Evolutionary conservation across 805 yeast genomes (phyloP).

Genomic region (Diddensiella santjacobensis): DNA sequence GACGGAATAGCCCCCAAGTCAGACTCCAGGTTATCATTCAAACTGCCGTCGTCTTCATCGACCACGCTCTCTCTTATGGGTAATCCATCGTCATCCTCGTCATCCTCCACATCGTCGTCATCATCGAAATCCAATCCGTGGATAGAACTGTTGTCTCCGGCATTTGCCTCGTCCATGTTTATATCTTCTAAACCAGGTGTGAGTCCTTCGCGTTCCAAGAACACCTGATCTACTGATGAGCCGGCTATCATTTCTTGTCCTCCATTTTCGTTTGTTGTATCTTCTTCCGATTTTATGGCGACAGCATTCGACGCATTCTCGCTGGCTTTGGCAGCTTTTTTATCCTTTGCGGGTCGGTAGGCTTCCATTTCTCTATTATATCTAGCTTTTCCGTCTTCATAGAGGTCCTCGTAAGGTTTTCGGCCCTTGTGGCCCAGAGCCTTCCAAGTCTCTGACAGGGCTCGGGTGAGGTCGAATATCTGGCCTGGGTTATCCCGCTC

Average conservation of each 20-base stretch:
- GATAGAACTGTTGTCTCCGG: constrained; percentile 3
- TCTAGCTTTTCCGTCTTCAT: constrained; percentile 73
- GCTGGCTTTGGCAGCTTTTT: constrained; percentile 13
- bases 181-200: constrained; percentile 10
- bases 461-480: constrained; percentile 63
- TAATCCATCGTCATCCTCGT: constrained; percentile 9
- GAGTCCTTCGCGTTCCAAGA: neutral
- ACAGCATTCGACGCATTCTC: constrained; percentile 25
- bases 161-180: constrained; percentile 9
- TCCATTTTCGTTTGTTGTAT: constrained; percentile 12
- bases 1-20: too few species aligned
- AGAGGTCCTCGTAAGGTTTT: constrained; percentile 68
- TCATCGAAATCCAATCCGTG: constrained; percentile 3
- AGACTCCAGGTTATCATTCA: neutral
- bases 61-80: constrained; percentile 9
- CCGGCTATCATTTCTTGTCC: neutral
- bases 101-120: constrained; percentile 7
- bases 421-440: constrained; percentile 48
- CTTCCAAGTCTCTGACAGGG: constrained; percentile 85
- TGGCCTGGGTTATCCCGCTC: constrained; percentile 49
- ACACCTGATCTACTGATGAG: neutral
- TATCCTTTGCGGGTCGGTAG: constrained; percentile 34
- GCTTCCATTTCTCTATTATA: constrained; percentile 68
- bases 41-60: constrained; percentile 9
- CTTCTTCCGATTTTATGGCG: constrained; percentile 21